These are phyloP conservation scores for Tetradesmus lagerheimii DNA, from an alignment of 139 green algal genomes.

Conservation along the genomic window DNA sequence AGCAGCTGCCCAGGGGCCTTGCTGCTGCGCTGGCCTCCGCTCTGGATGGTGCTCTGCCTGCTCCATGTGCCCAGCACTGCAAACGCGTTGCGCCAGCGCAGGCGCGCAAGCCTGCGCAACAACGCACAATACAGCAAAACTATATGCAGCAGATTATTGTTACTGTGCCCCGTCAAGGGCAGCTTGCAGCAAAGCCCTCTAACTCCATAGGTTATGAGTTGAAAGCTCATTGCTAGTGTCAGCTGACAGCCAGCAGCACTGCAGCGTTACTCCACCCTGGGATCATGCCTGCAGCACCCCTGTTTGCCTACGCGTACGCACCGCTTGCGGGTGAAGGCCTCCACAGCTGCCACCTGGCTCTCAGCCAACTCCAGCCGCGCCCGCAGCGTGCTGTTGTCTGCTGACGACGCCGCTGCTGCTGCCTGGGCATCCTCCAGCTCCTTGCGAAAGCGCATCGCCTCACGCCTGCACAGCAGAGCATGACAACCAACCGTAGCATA, in stretches of 20 bases:
- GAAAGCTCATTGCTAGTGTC: too few species aligned
- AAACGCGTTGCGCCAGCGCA: conserved; percentile 63
- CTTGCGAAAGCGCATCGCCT: conserved; percentile 48
- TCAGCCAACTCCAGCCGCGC: conserved; percentile 29
- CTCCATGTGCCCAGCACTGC: conserved; percentile 45
- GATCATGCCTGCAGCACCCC: background rate
- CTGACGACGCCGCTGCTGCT: background rate
- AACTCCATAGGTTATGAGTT: too few species aligned
- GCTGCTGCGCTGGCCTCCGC: conserved; percentile 5
- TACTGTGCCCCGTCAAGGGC: too few species aligned
- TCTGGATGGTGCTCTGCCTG: conserved; percentile 42
- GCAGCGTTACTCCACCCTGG: too few species aligned
- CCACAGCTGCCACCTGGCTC: conserved; percentile 14
- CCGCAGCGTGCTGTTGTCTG: conserved; percentile 33
- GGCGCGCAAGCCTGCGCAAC: conserved; percentile 50
- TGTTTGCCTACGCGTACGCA: background rate
- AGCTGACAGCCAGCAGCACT: too few species aligned
- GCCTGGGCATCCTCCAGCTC: conserved; percentile 12
- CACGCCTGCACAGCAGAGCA: conserved; percentile 37
- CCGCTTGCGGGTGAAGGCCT: conserved; percentile 14
- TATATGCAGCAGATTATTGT: background rate
- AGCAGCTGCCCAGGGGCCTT: conserved; percentile 6
- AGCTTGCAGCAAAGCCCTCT: too few species aligned
- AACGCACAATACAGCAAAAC: background rate
- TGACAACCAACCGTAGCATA: background rate